Evolutionary conservation across 2,329 filamentous ascomycete species (phyloP).

Genomic region (Pseudogymnoascus sp.): DNA sequence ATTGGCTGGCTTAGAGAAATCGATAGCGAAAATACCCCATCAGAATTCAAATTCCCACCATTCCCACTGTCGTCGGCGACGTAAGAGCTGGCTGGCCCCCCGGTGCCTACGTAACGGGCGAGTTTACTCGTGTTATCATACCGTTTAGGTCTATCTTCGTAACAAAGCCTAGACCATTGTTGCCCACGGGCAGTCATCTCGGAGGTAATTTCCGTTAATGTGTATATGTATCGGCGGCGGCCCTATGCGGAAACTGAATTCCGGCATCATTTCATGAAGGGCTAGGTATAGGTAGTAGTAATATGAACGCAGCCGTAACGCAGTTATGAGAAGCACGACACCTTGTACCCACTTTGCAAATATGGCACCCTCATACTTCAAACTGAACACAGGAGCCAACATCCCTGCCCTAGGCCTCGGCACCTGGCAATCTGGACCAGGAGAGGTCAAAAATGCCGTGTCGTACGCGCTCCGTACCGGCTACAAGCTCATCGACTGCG

Average conservation of each 20-base stretch:
- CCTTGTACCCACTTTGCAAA: not conserved
- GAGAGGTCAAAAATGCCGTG: not conserved
- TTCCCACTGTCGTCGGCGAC: too few relatives aligned
- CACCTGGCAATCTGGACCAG: slow-evolving; percentile 32
- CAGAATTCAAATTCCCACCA: too few relatives aligned
- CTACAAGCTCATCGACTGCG: slow-evolving; percentile 44
- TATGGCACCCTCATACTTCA: slow-evolving; percentile 17
- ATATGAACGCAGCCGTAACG: not conserved
- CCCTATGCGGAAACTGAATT: not conserved
- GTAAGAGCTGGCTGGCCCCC: too few relatives aligned
- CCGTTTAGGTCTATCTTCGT: not conserved
- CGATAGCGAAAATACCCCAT: too few relatives aligned
- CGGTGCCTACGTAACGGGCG: too few relatives aligned
- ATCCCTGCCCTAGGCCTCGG: slow-evolving; percentile 37
- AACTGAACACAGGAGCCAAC: slow-evolving; percentile 30
- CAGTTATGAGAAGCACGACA: not conserved
- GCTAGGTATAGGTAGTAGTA: not conserved
- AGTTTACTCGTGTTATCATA: too few relatives aligned
- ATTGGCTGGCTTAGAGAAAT: too few relatives aligned
- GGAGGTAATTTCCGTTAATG: not conserved
- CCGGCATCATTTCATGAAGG: not conserved
- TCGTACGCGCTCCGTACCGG: slow-evolving; percentile 42
- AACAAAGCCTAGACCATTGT: not conserved
- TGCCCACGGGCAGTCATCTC: not conserved
- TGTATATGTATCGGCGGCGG: not conserved